Conservation (phyloP, 2,329 filamentous ascomycete genomes). For the Macrophomina phaseolina region DNA sequence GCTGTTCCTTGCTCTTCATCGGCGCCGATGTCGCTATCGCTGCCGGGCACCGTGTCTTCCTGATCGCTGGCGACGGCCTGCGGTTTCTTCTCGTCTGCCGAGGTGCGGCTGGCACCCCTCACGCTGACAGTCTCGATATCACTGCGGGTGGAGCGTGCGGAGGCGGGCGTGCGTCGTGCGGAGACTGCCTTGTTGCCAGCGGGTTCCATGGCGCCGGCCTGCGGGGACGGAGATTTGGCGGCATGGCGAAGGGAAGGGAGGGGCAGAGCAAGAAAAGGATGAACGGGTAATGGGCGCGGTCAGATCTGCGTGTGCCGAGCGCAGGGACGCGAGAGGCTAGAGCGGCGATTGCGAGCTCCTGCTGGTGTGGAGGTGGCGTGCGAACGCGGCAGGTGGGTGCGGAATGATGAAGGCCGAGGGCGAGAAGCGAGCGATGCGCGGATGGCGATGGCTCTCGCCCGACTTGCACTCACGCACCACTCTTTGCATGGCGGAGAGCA, state of each 20-base stretch:
- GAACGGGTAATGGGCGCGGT: neutral
- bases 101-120: neutral
- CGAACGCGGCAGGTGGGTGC: neutral
- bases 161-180: neutral
- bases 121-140: neutral
- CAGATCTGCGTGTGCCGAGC: neutral
- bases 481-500: no score
- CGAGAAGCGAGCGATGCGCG: neutral
- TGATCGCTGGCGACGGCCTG: neutral
- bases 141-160: neutral
- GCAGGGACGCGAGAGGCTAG: neutral
- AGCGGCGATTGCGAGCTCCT: neutral
- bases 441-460: neutral
- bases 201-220: neutral
- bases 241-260: neutral
- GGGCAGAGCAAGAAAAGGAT: neutral
- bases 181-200: neutral
- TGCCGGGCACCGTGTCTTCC: constrained; percentile 1
- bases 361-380: constrained; percentile 19
- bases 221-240: neutral
- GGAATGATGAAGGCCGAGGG: neutral
- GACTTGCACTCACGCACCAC: neutral
- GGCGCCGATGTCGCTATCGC: constrained; percentile 10
- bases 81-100: constrained; percentile 4
- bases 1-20: constrained; percentile 14